These are phyloP conservation scores for Gastroboletus turbinatus DNA, from an alignment of 1,284 basidiomycete genomes.

Conservation along the genomic window DNA sequence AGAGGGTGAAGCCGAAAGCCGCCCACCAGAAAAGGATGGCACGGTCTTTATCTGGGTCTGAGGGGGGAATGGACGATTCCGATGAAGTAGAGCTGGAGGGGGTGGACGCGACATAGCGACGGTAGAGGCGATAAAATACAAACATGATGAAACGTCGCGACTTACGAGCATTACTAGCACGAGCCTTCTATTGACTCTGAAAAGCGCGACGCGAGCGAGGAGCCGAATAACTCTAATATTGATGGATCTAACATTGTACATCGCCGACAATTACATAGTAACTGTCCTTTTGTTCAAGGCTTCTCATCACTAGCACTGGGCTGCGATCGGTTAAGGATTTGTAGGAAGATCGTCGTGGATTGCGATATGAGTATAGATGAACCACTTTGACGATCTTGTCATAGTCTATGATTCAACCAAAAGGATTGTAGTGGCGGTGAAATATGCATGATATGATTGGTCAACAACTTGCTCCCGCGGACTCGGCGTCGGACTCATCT, in stretches of 20 bases:
- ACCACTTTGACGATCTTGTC: not conserved
- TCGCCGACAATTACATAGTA: not conserved
- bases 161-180: not conserved
- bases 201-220: not conserved
- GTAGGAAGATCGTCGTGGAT: not conserved
- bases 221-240: not conserved
- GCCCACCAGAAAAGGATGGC: slow-evolving; percentile 8
- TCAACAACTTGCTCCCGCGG: not conserved
- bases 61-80: not conserved
- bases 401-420: no score
- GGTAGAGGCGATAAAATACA: slow-evolving; percentile 8
- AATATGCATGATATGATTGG: not conserved
- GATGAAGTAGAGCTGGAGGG: not conserved
- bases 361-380: not conserved
- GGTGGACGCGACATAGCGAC: slow-evolving; percentile 4
- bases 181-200: not conserved
- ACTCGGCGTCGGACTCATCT: no score
- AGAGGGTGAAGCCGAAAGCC: slow-evolving; percentile 6
- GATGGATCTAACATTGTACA: not conserved
- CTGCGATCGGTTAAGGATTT: not conserved
- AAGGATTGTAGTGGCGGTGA: no score
- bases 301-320: not conserved
- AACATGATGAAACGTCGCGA: slow-evolving; percentile 5
- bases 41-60: not conserved
- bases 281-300: not conserved